Evolutionary conservation across 1,139 yeast genomes (phyloP).

Genomic region (Geotrichum restrictum): DNA sequence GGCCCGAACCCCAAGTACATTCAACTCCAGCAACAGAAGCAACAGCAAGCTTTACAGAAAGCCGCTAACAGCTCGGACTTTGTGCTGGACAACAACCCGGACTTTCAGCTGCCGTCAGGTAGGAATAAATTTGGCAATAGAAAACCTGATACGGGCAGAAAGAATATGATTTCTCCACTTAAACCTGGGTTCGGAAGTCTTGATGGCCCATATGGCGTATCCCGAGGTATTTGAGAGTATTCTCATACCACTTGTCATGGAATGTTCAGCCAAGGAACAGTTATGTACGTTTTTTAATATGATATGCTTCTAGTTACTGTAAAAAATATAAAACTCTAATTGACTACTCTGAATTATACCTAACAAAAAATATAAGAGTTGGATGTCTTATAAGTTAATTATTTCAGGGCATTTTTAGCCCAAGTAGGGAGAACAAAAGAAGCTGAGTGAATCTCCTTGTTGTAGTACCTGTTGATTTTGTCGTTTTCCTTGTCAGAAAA

Average conservation of each 20-base stretch:
- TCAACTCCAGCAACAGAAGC: constrained; percentile 3
- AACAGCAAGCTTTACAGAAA: not conserved
- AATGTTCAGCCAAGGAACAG: too few species aligned
- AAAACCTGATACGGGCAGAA: too few species aligned
- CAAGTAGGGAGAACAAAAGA: constrained; percentile 85
- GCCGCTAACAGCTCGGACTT: constrained; percentile 5
- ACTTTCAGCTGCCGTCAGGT: constrained; percentile 10
- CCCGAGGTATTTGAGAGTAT: constrained; percentile 4
- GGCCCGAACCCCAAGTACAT: constrained; percentile 53
- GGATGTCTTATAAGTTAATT: too few species aligned
- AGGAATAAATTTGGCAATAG: not conserved
- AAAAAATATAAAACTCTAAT: too few species aligned
- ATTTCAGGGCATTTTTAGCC: constrained; percentile 51
- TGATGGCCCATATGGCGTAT: constrained; percentile 15
- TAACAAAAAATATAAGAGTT: too few species aligned
- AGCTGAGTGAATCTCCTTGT: constrained; percentile 64
- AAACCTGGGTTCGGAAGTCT: constrained; percentile 12
- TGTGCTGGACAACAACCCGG: constrained; percentile 13
- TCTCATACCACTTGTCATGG: too few species aligned
- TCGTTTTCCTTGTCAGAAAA: constrained; percentile 49
- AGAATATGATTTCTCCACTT: too few species aligned
- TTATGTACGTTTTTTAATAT: too few species aligned
- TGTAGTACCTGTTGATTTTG: constrained; percentile 66
- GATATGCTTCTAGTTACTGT: too few species aligned
- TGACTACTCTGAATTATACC: too few species aligned